Evolutionary conservation across 257 asterid species (phyloP).

Genomic region (Cinchona pubescens): DNA sequence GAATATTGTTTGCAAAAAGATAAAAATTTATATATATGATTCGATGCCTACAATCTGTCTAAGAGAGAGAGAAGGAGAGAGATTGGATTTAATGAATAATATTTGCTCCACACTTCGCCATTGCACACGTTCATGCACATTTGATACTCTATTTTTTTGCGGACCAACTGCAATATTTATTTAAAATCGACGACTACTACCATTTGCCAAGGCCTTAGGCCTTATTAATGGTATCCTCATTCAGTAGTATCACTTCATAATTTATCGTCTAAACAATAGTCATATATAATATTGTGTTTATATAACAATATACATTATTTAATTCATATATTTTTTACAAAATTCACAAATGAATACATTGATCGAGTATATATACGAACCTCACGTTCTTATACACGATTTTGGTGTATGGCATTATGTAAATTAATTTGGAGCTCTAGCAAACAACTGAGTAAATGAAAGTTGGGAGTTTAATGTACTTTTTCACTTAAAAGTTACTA

Average conservation of each 20-base stretch:
- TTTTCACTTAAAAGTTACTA: background rate
- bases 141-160: constrained; percentile 3
- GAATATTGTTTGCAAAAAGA: no score
- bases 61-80: no score
- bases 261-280: no score
- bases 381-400: background rate
- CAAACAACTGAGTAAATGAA: background rate
- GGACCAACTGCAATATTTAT: constrained; percentile 4
- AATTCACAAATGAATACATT: no score
- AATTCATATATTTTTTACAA: no score
- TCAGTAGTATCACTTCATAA: no score
- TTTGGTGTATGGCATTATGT: background rate
- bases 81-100: background rate
- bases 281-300: no score
- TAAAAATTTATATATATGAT: no score
- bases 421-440: background rate
- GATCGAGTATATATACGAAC: no score
- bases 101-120: constrained; percentile 20
- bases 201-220: background rate
- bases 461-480: background rate
- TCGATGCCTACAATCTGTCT: no score
- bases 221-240: background rate
- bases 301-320: no score
- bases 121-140: constrained; percentile 30
- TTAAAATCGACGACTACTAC: background rate